Base-by-base conservation (phyloP, 202 grass and related monocot genomes). In the Saccharum hybrid region DNA sequence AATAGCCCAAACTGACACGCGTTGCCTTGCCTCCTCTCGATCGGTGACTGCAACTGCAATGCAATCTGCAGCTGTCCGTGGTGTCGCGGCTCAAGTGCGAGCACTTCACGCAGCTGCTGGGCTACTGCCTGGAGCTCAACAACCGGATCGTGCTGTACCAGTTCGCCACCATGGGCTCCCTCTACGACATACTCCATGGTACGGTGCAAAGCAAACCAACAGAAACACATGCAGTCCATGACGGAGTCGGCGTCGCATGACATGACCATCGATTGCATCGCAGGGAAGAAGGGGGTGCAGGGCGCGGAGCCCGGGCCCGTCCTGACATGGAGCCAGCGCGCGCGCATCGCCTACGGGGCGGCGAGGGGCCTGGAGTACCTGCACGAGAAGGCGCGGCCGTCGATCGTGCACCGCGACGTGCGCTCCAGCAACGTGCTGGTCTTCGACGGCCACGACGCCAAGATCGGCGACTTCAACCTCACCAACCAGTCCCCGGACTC, bases 381-480 rank as follows among this genome's bases (percentile, higher is more conserved):
- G 15, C 95, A 94, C 71, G 95, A 98, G 86, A 93, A 87, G 86
- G 85, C 84, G 37, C 92, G 89, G 63, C 90, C 92, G 10, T 36
- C 90, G 0, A 84, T 93, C 70, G 88, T 98, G 37, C 95, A 98
- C 72, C 85, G 95, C 72, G 95, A 98, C 81, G 65, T 98, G 31
- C 84, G 95, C 37, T 98, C 95, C 30, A 98, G 92, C 90, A 98
- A 98, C 66, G 95, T 94, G 60, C 92, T 98, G 67, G 79, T 98
- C 73, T 94, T 98, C 65, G 88, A 85, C n/a, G 92, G 90, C 40
- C 75, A 81, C 61, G 77, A 89, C 10, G 83, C 92, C 42, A 94
- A 98, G 84, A 93, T 98, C 56, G 92, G 81, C 13, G 95, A 98
- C 84, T 97, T 97, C 82, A 97, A 97, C 86, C 79, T 97, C 72